A percentile compares a stretch with the other conserved stretches of the same genome.
Evolutionary conservation across 805 yeast species (phyloP).

Genomic region (Cyberlindnera mycetangii): DNA sequence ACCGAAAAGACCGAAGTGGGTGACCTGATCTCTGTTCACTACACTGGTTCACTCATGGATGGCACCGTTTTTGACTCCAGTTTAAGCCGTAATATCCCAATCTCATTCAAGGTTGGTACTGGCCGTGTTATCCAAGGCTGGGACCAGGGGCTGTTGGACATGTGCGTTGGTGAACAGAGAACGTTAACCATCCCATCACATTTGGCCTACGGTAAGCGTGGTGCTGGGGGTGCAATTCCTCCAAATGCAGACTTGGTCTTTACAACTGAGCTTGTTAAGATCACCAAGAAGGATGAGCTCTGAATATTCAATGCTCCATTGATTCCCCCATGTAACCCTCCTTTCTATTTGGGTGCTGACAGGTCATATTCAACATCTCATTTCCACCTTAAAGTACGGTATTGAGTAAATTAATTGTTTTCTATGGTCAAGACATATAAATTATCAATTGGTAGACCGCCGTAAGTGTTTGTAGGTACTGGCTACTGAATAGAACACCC

Average conservation of each 20-base stretch:
- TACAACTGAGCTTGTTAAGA: slow-evolving; percentile 60
- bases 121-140: slow-evolving; percentile 87
- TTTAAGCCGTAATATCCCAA: slow-evolving; percentile 58
- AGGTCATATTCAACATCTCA: too few relatives aligned
- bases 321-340: too few relatives aligned
- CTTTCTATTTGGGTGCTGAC: too few relatives aligned
- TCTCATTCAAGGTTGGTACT: slow-evolving; percentile 67
- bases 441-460: too few relatives aligned
- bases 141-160: slow-evolving; percentile 77
- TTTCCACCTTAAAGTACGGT: too few relatives aligned
- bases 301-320: too few relatives aligned
- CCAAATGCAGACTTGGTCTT: slow-evolving; percentile 71
- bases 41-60: slow-evolving; percentile 65
- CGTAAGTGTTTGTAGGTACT: too few relatives aligned
- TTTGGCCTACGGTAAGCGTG: slow-evolving; percentile 73
- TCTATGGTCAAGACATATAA: too few relatives aligned
- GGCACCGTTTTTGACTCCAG: slow-evolving; percentile 80
- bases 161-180: slow-evolving; percentile 87
- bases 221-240: slow-evolving; percentile 77
- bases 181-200: slow-evolving; percentile 74
- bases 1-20: slow-evolving; percentile 55
- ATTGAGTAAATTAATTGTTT: too few relatives aligned
- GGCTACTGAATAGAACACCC: too few relatives aligned
- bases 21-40: slow-evolving; percentile 72
- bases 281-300: slow-evolving; percentile 32